Evolutionary conservation across 2,329 filamentous ascomycete species (phyloP).

Genomic region (Plenodomus lindquistii): DNA sequence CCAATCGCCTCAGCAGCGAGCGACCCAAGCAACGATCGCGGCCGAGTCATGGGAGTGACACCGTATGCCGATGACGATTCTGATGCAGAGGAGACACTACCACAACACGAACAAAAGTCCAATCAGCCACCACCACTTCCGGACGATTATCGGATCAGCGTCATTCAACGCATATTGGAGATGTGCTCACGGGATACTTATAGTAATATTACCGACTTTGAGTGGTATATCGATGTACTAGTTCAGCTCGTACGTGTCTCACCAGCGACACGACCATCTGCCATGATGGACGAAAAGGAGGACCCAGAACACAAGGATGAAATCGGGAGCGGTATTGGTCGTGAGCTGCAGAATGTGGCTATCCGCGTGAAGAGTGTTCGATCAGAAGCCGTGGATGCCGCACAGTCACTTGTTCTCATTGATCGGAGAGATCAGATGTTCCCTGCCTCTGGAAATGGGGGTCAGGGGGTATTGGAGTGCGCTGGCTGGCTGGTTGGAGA

Average conservation of each 20-base stretch:
- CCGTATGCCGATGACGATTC: conserved; percentile 60
- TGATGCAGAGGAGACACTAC: conserved; percentile 59
- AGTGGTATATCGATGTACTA: conserved; percentile 94
- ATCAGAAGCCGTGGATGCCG: conserved; percentile 76
- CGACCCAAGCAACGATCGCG: conserved; percentile 53
- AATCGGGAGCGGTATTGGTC: conserved; percentile 74
- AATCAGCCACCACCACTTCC: conserved; percentile 67
- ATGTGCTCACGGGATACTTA: conserved; percentile 94
- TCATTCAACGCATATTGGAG: conserved; percentile 78
- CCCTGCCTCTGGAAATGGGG: conserved; percentile 54
- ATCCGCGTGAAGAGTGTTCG: conserved; percentile 88
- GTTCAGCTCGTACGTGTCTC: conserved; percentile 77
- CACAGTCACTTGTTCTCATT: conserved; percentile 71
- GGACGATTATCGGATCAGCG: conserved; percentile 81
- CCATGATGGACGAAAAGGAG: conserved; percentile 30
- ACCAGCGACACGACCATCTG: conserved; percentile 53
- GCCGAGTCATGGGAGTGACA: conserved; percentile 47
- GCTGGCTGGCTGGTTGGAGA: conserved; percentile 88
- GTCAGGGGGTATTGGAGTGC: conserved; percentile 70
- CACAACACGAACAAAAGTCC: conserved; percentile 54
- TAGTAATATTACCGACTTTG: conserved; percentile 82
- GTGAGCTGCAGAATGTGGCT: conserved; percentile 85
- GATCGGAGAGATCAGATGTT: conserved; percentile 64
- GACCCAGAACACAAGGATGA: conserved; percentile 37
- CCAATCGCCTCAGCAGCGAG: conserved; percentile 58